Conservation (phyloP, 768 basidiomycete genomes). For the Lactifluus piperatus region DNA sequence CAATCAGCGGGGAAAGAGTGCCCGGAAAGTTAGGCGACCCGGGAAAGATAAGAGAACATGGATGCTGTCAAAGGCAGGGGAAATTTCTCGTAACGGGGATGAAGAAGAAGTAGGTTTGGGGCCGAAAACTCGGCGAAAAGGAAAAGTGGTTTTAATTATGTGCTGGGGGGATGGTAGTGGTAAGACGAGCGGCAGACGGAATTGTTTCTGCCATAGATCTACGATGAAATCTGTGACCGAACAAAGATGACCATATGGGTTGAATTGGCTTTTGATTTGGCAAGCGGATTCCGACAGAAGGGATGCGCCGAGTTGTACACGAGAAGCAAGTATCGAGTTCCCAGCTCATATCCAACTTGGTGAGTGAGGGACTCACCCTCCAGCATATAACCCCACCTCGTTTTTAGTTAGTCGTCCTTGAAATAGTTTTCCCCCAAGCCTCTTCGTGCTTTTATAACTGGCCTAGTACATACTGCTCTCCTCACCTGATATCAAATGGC, state of each 20-base stretch:
- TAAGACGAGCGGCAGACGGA: conserved; percentile 17
- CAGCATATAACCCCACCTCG: conserved; percentile 17
- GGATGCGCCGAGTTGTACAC: conserved; percentile 14
- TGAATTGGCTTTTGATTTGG: conserved; percentile 17
- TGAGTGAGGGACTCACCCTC: neutral
- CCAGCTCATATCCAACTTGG: conserved; percentile 11
- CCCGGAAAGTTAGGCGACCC: neutral
- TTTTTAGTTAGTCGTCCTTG: conserved; percentile 14
- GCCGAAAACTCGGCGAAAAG: no score
- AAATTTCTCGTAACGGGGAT: conserved; percentile 15
- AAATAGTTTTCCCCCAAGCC: conserved; percentile 6
- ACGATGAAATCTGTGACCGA: conserved; percentile 12
- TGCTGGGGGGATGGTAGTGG: conserved; percentile 4
- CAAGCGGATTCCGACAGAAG: conserved; percentile 10
- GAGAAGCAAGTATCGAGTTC: conserved; percentile 10
- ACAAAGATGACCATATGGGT: conserved; percentile 19
- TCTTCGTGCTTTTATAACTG: conserved; percentile 6
- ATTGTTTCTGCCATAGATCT: conserved; percentile 19
- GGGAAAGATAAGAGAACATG: conserved; percentile 1
- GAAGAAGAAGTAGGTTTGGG: neutral
- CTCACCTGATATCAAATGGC: no score
- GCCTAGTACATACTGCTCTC: neutral
- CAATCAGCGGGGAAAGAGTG: conserved; percentile 12
- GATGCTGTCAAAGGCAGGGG: conserved; percentile 12
- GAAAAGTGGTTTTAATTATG: conserved; percentile 20